Base-by-base conservation (phyloP, 2,329 filamentous ascomycete genomes). In the Fusarium compactum region DNA sequence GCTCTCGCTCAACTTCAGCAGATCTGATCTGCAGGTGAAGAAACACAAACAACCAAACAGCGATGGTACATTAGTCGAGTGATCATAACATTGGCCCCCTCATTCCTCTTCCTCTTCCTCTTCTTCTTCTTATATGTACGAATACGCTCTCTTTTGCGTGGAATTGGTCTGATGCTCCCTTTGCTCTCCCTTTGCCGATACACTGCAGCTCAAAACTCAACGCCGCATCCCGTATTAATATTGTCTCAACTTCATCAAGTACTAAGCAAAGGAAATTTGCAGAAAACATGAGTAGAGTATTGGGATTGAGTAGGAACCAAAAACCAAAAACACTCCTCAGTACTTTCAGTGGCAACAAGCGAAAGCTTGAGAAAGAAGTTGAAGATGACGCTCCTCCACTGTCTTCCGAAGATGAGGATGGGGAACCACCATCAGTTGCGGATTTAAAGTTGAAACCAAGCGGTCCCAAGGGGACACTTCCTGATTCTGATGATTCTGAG, bases 361-460 rank as follows among this genome's bases (percentile, higher is more conserved):
- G 53, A 38, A 67, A 65, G 27, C 58, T 69, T 29, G 57, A 68
- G 45, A 45, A 62, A 24, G 34, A 67, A 11, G 51, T 65, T 25
- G 60, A 69, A 29, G 58, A 73, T 55, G 67, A 70, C 48, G 75
- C 70, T 43, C 72, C 72, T 7, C 79, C 79, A 14, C n/a, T 76
- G 25, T 75, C 77, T 20, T 78, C 72, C 29, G 78, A 74, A 20
- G 73, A 75, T 5, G 78, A 79, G 43, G 73, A 67, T 16, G 66
- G 75, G 18, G 63, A 65, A 6, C 43, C 54, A 6, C 60, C 59
- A 20, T 30, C 58, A 7, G 34, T 50, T 15, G 27, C 55, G 12
- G 22, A 52, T n/a, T 59, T 65, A 2, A 48, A 24, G 29, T 34
- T 62, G 25, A 61, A 43, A 25, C 27, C 25, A 41, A 43, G 29